These are phyloP conservation scores for Penicillium diatomitis DNA, from an alignment of 495 filamentous ascomycete species.

Conservation along the genomic window DNA sequence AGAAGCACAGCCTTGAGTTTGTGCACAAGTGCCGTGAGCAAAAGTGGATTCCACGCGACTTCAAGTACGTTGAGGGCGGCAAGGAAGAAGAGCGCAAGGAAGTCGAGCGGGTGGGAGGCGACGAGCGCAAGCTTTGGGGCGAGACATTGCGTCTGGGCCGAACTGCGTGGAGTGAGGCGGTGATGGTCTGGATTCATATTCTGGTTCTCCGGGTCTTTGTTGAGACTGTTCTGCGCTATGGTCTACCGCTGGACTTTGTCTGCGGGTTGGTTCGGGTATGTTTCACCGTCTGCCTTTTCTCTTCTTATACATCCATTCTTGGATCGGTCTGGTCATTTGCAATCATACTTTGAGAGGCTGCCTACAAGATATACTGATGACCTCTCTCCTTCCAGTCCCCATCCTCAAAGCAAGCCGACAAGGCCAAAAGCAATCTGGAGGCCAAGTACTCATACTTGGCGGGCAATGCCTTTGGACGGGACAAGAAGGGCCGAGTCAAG, in stretches of 20 bases:
- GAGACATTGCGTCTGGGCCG: constrained; percentile 80
- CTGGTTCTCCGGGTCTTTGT: constrained; percentile 90
- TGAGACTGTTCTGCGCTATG: constrained; percentile 91
- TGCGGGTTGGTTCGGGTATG: constrained; percentile 75
- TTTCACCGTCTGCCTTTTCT: constrained; percentile 4
- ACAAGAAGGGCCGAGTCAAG: constrained; percentile 85
- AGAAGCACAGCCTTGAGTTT: constrained; percentile 80
- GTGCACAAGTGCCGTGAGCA: constrained; percentile 80
- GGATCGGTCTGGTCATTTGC: no score
- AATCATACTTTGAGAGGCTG: no score
- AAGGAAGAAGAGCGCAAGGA: constrained; percentile 80
- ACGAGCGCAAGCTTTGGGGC: constrained; percentile 81
- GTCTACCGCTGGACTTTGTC: constrained; percentile 80
- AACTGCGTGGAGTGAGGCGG: constrained; percentile 85
- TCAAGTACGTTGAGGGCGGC: constrained; percentile 83
- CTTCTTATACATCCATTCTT: background rate
- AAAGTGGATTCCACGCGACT: constrained; percentile 90
- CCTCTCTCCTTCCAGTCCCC: constrained; percentile 52
- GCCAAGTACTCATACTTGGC: constrained; percentile 82
- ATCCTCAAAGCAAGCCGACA: constrained; percentile 63
- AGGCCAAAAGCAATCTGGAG: constrained; percentile 73
- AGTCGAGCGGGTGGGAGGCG: constrained; percentile 64
- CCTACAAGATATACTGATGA: background rate
- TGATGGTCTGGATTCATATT: constrained; percentile 92
- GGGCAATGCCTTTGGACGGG: constrained; percentile 86